These are phyloP conservation scores for Fraxinus pennsylvanica DNA, from an alignment of 257 asterid species.

Conservation along the genomic window DNA sequence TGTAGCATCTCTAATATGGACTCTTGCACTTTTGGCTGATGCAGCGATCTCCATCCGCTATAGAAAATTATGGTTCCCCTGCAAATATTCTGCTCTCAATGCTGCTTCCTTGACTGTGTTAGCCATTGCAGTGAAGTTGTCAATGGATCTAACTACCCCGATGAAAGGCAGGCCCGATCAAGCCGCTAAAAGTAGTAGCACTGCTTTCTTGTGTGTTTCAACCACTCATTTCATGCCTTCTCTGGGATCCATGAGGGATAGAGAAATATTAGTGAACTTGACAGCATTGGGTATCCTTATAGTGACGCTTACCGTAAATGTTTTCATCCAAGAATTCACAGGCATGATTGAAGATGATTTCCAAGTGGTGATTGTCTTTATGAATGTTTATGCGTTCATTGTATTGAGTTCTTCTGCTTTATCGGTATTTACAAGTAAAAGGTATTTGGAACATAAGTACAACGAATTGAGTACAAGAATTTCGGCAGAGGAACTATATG, in stretches of 20 bases:
- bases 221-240: conserved; percentile 29
- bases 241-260: conserved; percentile 15
- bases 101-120: conserved; percentile 26
- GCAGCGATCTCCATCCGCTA: background rate
- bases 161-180: conserved; percentile 2
- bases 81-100: conserved; percentile 25
- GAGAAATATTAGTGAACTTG: background rate
- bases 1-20: background rate
- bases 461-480: background rate
- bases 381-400: background rate
- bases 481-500: background rate
- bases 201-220: conserved; percentile 12
- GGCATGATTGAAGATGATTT: background rate
- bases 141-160: conserved; percentile 13
- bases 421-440: conserved; percentile 11
- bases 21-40: conserved; percentile 17
- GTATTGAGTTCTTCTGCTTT: conserved; percentile 17
- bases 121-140: conserved; percentile 23
- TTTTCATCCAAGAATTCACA: conserved; percentile 9
- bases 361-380: background rate
- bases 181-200: background rate
- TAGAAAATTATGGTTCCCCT: conserved; percentile 22
- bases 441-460: conserved; percentile 10
- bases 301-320: conserved; percentile 19
- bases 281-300: background rate